Conservation (phyloP, 2,329 filamentous ascomycete genomes). For the Talaromyces sp. region DNA sequence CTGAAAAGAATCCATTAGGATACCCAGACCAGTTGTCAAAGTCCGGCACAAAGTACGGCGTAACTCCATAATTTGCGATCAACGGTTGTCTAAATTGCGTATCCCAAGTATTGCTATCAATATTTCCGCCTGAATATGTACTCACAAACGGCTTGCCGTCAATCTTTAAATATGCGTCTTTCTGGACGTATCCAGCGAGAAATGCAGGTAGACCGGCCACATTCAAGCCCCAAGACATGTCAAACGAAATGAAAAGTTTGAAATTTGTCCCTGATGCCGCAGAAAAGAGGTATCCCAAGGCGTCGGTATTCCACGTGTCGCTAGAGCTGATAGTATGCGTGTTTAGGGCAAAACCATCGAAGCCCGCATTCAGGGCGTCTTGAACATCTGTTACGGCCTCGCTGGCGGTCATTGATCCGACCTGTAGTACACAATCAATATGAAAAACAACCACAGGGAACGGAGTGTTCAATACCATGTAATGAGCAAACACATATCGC, state of each 20-base stretch:
- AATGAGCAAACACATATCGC: conserved; percentile 2
- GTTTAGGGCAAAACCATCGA: conserved; percentile 5
- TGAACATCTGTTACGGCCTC: conserved; percentile 5
- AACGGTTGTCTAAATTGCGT: background rate
- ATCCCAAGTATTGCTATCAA: background rate
- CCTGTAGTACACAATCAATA: background rate
- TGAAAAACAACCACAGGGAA: background rate
- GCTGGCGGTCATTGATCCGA: conserved; percentile 1
- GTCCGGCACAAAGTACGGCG: conserved; percentile 5
- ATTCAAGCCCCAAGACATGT: conserved; percentile 4
- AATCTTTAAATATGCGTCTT: conserved; percentile 3
- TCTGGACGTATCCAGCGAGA: background rate
- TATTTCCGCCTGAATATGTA: conserved; percentile 4
- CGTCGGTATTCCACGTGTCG: conserved; percentile 5
- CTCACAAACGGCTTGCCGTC: conserved; percentile 3
- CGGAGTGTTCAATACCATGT: background rate
- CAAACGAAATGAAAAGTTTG: conserved; percentile 6
- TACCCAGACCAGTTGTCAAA: conserved; percentile 2
- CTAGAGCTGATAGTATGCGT: conserved; percentile 6
- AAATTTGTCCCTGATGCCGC: background rate
- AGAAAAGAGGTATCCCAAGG: background rate
- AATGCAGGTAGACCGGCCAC: conserved; percentile 2
- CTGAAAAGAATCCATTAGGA: conserved; percentile 1
- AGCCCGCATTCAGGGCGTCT: conserved; percentile 2
- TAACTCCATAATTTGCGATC: conserved; percentile 1